A percentile compares a stretch with the other conserved stretches of the same genome.
phyloP scores from a whole-genome alignment of 257 asterid genomes.

The Capsicum pubescens region DNA sequence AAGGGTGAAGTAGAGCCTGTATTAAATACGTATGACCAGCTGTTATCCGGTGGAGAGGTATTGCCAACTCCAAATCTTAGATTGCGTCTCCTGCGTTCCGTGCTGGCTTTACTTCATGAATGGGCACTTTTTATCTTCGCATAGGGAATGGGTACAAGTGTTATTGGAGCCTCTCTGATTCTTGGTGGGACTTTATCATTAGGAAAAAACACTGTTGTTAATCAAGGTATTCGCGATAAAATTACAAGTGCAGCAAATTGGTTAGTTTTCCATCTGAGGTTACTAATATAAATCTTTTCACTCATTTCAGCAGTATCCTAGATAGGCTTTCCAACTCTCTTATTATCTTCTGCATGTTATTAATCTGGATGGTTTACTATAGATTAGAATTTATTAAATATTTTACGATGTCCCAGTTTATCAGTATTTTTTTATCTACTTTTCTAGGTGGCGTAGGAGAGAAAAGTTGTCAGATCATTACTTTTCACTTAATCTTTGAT shows the following conservation, averaged over 20 bases:
- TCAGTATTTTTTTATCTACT: neutral
- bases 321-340: neutral
- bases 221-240: constrained; percentile 86
- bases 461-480: neutral
- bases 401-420: neutral
- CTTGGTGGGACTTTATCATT: constrained; percentile 72
- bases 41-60: constrained; percentile 75
- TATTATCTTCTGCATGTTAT: neutral
- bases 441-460: neutral
- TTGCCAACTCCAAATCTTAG: constrained; percentile 71
- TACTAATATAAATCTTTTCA: constrained; percentile 2
- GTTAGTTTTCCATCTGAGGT: constrained; percentile 38
- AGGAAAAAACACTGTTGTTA: constrained; percentile 58
- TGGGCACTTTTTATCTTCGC: constrained; percentile 82
- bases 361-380: neutral
- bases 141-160: constrained; percentile 76
- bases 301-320: neutral
- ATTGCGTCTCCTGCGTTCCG: constrained; percentile 84
- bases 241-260: constrained; percentile 88
- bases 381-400: constrained; percentile 3
- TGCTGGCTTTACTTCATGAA: constrained; percentile 77
- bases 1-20: constrained; percentile 88
- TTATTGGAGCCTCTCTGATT: constrained; percentile 81
- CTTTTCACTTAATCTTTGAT: neutral
- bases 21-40: constrained; percentile 76